These are phyloP conservation scores for Phoenix roebelenii DNA, from an alignment of 176 grass and related monocot species.

Conservation along the genomic window DNA sequence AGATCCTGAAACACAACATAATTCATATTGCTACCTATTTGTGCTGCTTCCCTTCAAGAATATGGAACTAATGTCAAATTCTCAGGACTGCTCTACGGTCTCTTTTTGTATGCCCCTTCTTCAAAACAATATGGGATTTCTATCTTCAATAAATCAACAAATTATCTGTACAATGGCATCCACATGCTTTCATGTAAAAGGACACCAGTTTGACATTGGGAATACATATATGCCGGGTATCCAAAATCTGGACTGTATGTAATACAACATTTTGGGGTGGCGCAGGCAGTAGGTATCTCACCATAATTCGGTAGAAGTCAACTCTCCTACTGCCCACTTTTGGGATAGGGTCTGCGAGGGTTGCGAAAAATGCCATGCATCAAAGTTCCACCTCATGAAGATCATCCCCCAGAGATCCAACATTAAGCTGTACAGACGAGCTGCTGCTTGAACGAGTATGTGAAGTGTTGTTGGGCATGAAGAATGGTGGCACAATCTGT, in stretches of 20 bases:
- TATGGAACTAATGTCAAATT: too few species aligned
- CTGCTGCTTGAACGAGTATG: slow-evolving; percentile 36
- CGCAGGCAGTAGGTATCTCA: neutral
- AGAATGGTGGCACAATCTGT: slow-evolving; percentile 19
- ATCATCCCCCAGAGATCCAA: neutral
- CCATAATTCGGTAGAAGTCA: too few species aligned
- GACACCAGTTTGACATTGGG: slow-evolving; percentile 10
- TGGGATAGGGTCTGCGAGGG: too few species aligned
- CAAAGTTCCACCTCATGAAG: slow-evolving; percentile 13
- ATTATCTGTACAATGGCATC: slow-evolving; percentile 48
- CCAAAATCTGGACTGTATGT: neutral
- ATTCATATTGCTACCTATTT: too few species aligned
- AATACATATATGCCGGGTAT: neutral
- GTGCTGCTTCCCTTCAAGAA: too few species aligned
- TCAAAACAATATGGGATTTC: slow-evolving; percentile 11
- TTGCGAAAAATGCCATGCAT: neutral
- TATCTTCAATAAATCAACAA: slow-evolving; percentile 23
- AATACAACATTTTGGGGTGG: neutral
- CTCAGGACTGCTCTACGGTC: too few species aligned
- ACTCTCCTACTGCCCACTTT: too few species aligned
- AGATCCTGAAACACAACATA: too few species aligned
- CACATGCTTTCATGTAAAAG: slow-evolving; percentile 33
- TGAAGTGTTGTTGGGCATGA: slow-evolving; percentile 26
- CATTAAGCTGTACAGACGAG: slow-evolving; percentile 13
- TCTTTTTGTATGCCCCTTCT: neutral